Evolutionary conservation across 2,329 filamentous ascomycete species (phyloP).

Genomic region (Xylariomycetidae sp.): DNA sequence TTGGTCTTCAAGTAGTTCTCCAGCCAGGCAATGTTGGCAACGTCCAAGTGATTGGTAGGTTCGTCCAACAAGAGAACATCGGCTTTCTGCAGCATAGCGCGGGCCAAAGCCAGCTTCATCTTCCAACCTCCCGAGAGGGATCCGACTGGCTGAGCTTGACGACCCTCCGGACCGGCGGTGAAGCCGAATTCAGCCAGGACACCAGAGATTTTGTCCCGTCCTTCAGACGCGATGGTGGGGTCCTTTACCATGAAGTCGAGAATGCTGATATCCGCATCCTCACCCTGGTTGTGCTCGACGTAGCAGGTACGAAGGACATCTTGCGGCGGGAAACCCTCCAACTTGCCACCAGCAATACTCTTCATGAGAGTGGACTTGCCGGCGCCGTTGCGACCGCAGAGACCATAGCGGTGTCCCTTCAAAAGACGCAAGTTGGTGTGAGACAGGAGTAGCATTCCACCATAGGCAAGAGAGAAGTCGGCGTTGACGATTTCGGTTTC

Average conservation of each 20-base stretch:
- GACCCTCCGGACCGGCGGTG: conserved; percentile 79
- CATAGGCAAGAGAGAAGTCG: conserved; percentile 94
- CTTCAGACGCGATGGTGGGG: conserved; percentile 73
- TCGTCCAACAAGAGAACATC: conserved; percentile 96
- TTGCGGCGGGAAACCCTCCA: conserved; percentile 92
- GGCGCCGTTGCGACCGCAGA: conserved; percentile 93
- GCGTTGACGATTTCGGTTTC: conserved; percentile 97
- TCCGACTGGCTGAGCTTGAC: conserved; percentile 84
- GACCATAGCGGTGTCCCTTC: conserved; percentile 94
- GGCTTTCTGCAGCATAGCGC: conserved; percentile 95
- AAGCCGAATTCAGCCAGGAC: conserved; percentile 93
- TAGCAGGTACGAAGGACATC: conserved; percentile 94
- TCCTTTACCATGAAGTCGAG: conserved; percentile 89
- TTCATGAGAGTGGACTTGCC: conserved; percentile 99
- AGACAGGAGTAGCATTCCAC: conserved; percentile 92
- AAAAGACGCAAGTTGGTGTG: conserved; percentile 92
- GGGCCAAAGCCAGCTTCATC: conserved; percentile 96
- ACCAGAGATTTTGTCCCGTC: conserved; percentile 70
- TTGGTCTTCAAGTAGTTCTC: conserved; percentile 94
- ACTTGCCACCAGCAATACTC: conserved; percentile 88
- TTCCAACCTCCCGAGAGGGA: conserved; percentile 98
- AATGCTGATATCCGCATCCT: conserved; percentile 94
- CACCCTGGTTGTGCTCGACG: conserved; percentile 98
- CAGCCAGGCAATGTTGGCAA: conserved; percentile 92
- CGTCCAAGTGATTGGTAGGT: conserved; percentile 97